Evolutionary conservation across 140 eudicot genomes (phyloP).

Genomic region (Senecio squalidus): DNA sequence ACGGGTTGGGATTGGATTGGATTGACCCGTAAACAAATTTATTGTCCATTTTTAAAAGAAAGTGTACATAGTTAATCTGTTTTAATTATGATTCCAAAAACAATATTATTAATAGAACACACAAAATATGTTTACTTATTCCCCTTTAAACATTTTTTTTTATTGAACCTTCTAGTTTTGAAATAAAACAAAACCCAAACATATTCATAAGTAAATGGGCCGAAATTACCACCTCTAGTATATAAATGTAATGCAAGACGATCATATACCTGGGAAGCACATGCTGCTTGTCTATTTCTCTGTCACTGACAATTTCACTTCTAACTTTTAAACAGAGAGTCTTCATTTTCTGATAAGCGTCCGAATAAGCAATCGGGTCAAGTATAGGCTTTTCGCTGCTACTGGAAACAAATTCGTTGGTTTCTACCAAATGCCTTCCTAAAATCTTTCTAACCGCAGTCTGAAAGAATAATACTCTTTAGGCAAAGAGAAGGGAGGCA

Average conservation of each 20-base stretch:
- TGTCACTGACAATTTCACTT: slow-evolving; percentile 67
- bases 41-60: no score
- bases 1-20: no score
- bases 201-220: no score
- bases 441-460: slow-evolving; percentile 78
- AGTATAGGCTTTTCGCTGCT: slow-evolving; percentile 30
- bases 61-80: no score
- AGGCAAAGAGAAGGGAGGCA: slow-evolving; percentile 6
- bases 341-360: slow-evolving; percentile 69
- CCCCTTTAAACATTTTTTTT: no score
- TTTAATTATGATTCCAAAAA: no score
- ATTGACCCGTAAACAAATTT: no score
- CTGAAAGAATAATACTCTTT: slow-evolving; percentile 27
- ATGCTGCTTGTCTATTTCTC: slow-evolving; percentile 48
- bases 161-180: no score
- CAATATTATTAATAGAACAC: no score
- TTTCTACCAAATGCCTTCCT: slow-evolving; percentile 55
- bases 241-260: neutral
- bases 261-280: slow-evolving; percentile 60
- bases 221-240: no score
- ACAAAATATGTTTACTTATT: no score
- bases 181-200: no score
- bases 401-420: slow-evolving; percentile 49
- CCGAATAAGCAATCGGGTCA: slow-evolving; percentile 42
- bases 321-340: slow-evolving; percentile 48